Evolutionary conservation across 441 rosid genomes (phyloP), one percentile per base, ranked within the genome.

Genomic region (Populus trichocarpa): DNA sequence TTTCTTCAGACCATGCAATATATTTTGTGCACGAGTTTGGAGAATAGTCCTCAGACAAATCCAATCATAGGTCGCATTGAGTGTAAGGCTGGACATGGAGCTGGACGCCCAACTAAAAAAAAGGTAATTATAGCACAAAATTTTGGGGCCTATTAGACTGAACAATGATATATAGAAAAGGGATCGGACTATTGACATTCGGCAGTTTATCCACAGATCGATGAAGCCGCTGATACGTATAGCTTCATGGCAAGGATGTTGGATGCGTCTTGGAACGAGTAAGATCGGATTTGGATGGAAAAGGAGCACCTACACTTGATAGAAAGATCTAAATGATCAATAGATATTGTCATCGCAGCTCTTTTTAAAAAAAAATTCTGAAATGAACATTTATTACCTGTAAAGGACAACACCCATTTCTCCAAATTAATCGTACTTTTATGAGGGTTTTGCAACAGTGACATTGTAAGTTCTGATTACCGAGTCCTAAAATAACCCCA

Each of bases 81-180:
- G 74, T 88, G 92, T 36, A 94, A 96, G 78, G 97, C 98, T 2
- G 98, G 99, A 25, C 98, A 96, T 36, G 98, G 98, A 26, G 92
- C 88, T 2, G 99, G 99, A 50, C 98, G 96, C 35, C 97, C 99
- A 64, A 94, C 96, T 1, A 81, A 92, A 84, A 96, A 96, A 85
- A 77, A 84, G 91, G 98, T 96, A 89, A 77, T 14, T 5, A 42
- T 36, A 74, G 18, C 7, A 12, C 20, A 18, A 0, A n/a, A 5
- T 33, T 22, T 22, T 35, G 10, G 25, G 7, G 57, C 6, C 57
- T 57, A 14, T 16, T 57, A 13, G 11, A 6, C 3, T 22, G 11
- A 1, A 0, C 13, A 33, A 2, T 6, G 14, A 23, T 32, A 11
- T 12, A n/a, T 9, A 12, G 8, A 33, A 6, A 8, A 5, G 0